These are phyloP conservation scores for Metarhizium anisopliae DNA, from an alignment of 2,329 filamentous ascomycete species.

Conservation along the genomic window DNA sequence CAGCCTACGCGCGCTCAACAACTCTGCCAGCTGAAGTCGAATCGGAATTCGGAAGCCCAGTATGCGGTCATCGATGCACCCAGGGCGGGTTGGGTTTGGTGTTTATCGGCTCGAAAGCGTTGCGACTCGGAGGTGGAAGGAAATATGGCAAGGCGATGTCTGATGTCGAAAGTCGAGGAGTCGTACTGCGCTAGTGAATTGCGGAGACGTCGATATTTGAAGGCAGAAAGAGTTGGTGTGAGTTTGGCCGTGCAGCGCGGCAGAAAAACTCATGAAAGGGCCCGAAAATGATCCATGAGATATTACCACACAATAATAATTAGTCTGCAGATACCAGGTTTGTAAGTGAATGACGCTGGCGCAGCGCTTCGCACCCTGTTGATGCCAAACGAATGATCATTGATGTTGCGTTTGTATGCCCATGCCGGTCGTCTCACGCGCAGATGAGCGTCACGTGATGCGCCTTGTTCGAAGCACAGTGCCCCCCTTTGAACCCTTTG, in stretches of 20 bases:
- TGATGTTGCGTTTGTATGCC: conserved; percentile 2
- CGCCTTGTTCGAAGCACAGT: not conserved
- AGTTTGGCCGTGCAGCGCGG: conserved; percentile 6
- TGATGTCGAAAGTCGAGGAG: conserved; percentile 5
- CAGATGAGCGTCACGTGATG: conserved; percentile 3
- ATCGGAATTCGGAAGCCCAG: not conserved
- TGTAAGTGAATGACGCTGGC: conserved; percentile 2
- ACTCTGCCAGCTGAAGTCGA: not conserved
- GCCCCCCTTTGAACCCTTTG: no score
- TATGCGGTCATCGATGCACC: conserved; percentile 12
- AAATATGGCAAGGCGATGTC: conserved; percentile 1
- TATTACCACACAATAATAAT: not conserved
- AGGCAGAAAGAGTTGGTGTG: not conserved
- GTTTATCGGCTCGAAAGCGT: not conserved
- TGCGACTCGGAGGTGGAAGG: not conserved
- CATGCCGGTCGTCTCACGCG: not conserved
- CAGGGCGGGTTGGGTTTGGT: conserved; percentile 1
- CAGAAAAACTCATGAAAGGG: not conserved
- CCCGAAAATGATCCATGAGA: not conserved
- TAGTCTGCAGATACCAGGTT: not conserved
- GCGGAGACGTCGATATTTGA: conserved; percentile 10
- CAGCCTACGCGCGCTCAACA: conserved; percentile 3
- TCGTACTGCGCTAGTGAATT: conserved; percentile 12
- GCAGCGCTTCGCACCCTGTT: conserved; percentile 5
- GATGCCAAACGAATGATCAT: conserved; percentile 3